Percentiles rank a stretch among this genome's conserved stretches.
phyloP scores from a whole-genome alignment of 148 eudicot species.

The Camellia japonica region DNA sequence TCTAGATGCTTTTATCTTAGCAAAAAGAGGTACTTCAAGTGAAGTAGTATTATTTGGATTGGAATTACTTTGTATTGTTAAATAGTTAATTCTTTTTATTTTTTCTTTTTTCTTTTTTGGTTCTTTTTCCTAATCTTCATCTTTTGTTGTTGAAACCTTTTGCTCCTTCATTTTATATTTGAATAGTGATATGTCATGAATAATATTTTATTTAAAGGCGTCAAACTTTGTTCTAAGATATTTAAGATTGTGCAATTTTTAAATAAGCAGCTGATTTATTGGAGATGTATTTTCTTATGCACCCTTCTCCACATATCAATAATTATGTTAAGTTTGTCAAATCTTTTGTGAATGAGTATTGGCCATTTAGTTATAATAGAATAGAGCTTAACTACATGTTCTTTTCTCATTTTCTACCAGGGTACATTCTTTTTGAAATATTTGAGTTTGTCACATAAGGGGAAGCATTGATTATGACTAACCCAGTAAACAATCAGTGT shows the following conservation, averaged over 20 bases:
- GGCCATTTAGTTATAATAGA: neutral
- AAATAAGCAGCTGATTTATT: neutral
- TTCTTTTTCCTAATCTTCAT: neutral
- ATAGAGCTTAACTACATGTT: slow-evolving; percentile 7
- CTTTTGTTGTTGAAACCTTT: neutral
- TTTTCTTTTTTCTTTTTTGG: neutral
- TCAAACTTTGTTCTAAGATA: neutral
- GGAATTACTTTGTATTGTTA: neutral
- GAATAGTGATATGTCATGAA: neutral
- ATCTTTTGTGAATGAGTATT: neutral
- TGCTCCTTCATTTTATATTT: neutral
- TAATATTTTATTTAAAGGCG: neutral
- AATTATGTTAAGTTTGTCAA: slow-evolving; percentile 2
- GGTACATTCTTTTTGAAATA: slow-evolving; percentile 3
- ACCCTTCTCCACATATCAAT: neutral
- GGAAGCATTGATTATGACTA: slow-evolving; percentile 36
- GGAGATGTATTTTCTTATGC: neutral
- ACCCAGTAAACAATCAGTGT: slow-evolving; percentile 40
- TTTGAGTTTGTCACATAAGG: slow-evolving; percentile 14
- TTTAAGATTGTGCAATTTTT: neutral
- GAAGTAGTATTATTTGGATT: neutral
- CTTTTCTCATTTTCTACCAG: neutral
- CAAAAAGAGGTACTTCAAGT: neutral
- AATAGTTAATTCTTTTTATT: neutral
- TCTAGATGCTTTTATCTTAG: neutral